These are phyloP conservation scores for Apiotrichum siamense DNA, from an alignment of 1,284 basidiomycete genomes.

Conservation along the genomic window DNA sequence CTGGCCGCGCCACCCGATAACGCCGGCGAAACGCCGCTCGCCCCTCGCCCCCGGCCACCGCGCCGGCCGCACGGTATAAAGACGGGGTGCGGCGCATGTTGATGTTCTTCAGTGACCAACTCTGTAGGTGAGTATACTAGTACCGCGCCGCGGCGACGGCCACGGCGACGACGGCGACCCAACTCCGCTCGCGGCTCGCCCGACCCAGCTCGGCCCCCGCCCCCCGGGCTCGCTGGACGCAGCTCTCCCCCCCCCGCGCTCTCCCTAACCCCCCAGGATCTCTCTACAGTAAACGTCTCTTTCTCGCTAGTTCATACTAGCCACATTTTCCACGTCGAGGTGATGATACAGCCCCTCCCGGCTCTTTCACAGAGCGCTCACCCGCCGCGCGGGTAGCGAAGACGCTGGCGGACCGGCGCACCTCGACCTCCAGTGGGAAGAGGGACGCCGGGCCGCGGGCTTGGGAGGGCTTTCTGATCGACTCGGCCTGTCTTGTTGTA, in stretches of 20 bases:
- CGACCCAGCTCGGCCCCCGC: too few species aligned
- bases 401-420: conserved; percentile 41
- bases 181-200: too few species aligned
- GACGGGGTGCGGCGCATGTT: neutral
- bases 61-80: neutral
- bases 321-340: conserved; percentile 48
- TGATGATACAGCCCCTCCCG: conserved; percentile 45
- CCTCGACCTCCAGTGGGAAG: conserved; percentile 22
- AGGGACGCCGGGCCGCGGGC: conserved; percentile 31
- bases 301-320: conserved; percentile 48
- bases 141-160: too few species aligned
- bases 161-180: too few species aligned
- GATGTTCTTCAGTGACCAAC: neutral
- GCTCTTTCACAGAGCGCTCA: conserved; percentile 46
- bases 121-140: neutral
- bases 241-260: neutral
- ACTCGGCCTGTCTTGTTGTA: conserved; percentile 13
- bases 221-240: too few species aligned
- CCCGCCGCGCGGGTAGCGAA: conserved; percentile 32
- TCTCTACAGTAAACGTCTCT: conserved; percentile 45
- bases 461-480: conserved; percentile 47
- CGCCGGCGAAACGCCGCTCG: too few species aligned
- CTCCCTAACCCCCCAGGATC: conserved; percentile 26
- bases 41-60: too few species aligned
- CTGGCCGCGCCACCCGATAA: too few species aligned